Conservation (phyloP, 179 eudicot species). For the Beta lomatogona region DNA sequence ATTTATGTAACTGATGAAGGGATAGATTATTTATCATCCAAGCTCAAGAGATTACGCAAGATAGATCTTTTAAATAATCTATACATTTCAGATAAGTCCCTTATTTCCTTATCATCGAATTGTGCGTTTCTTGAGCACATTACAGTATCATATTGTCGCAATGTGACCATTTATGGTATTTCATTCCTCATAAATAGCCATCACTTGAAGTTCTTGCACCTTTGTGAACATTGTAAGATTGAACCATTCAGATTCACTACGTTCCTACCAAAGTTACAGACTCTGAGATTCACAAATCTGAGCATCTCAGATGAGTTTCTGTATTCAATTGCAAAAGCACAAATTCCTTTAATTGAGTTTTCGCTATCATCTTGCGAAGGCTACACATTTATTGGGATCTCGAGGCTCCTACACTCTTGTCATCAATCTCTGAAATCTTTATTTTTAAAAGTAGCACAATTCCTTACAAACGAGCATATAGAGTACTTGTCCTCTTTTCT, state of each 20-base stretch:
- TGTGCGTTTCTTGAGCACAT: conserved; percentile 30
- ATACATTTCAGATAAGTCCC: conserved; percentile 36
- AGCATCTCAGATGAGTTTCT: conserved; percentile 31
- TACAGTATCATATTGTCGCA: not conserved
- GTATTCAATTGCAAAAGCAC: conserved; percentile 21
- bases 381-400: conserved; percentile 30
- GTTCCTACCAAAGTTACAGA: conserved; percentile 10
- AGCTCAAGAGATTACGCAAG: conserved; percentile 28
- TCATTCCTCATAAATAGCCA: conserved; percentile 21
- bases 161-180: conserved; percentile 28
- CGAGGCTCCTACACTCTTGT: conserved; percentile 19
- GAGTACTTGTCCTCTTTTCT: conserved; percentile 23
- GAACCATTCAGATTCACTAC: not conserved
- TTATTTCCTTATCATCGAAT: conserved; percentile 30
- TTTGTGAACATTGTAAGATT: conserved; percentile 6
- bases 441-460: conserved; percentile 21
- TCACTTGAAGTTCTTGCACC: conserved; percentile 25
- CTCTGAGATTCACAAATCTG: conserved; percentile 6
- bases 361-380: conserved; percentile 20
- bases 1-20: conserved; percentile 31
- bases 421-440: conserved; percentile 21
- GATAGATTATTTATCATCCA: conserved; percentile 25
- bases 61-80: conserved; percentile 27
- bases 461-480: conserved; percentile 27
- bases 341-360: conserved; percentile 23